Conservation (phyloP, 2,329 filamentous ascomycete species). For the Cercospora sp. region DNA sequence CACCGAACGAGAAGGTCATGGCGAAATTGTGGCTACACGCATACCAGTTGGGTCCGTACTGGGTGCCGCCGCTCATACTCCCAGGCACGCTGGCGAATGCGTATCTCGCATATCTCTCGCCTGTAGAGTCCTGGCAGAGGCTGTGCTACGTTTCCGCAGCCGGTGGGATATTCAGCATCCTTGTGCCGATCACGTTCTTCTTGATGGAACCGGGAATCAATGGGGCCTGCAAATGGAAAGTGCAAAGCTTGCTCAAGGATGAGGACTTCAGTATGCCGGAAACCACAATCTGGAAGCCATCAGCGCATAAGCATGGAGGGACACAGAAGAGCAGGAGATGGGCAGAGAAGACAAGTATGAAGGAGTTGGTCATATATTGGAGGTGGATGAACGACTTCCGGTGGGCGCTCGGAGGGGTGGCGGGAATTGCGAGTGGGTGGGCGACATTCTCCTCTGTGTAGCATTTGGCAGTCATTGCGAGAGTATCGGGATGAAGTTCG, state of each 20-base stretch:
- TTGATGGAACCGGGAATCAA: conserved; percentile 46
- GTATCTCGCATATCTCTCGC: conserved; percentile 29
- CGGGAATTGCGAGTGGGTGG: conserved; percentile 29
- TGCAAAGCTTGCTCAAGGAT: conserved; percentile 38
- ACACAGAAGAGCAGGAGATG: conserved; percentile 27
- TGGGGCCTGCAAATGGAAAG: conserved; percentile 44
- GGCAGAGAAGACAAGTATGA: conserved; percentile 32
- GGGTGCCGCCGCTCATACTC: conserved; percentile 42
- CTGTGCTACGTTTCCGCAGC: conserved; percentile 32
- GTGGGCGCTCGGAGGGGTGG: conserved; percentile 29
- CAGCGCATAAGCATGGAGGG: conserved; percentile 30
- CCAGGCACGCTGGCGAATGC: conserved; percentile 40
- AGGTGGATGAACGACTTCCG: conserved; percentile 32
- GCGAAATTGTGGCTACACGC: conserved; percentile 45
- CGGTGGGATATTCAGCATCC: conserved; percentile 37
- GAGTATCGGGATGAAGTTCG: background rate
- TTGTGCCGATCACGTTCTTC: conserved; percentile 41
- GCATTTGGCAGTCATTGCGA: background rate
- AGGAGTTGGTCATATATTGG: conserved; percentile 33
- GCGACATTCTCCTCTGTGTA: conserved; percentile 27
- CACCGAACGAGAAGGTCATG: conserved; percentile 37
- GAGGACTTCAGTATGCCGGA: conserved; percentile 32
- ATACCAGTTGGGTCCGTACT: conserved; percentile 41
- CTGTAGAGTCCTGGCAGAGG: background rate
- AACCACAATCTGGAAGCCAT: conserved; percentile 29